These are phyloP conservation scores for Wickerhamiella brachini DNA, from an alignment of 805 yeast genomes.

Conservation along the genomic window DNA sequence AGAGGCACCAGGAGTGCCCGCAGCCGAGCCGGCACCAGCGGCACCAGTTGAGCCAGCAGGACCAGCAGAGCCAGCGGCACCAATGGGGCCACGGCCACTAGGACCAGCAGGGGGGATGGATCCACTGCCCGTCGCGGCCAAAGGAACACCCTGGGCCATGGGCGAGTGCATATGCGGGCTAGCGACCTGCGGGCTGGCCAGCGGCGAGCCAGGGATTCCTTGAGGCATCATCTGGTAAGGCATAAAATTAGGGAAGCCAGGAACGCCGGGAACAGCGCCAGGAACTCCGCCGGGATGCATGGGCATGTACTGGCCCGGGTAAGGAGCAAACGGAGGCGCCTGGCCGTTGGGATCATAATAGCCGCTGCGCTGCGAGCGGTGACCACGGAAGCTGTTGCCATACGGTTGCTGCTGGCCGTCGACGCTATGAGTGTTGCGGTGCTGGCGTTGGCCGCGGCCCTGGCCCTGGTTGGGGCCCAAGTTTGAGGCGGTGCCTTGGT, in stretches of 20 bases:
- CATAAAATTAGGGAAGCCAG: background rate
- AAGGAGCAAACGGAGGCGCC: slow-evolving; percentile 1
- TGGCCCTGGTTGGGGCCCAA: background rate
- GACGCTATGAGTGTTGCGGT: background rate
- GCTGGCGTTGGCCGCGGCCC: background rate
- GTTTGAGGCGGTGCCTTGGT: background rate
- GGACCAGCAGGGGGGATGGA: background rate
- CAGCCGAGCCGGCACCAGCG: background rate
- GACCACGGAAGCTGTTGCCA: background rate
- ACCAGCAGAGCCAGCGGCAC: background rate
- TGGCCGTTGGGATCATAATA: background rate
- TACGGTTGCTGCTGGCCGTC: background rate
- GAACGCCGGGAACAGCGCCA: background rate
- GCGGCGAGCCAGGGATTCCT: background rate
- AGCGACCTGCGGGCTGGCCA: background rate
- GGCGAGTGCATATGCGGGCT: background rate
- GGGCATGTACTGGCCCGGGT: slow-evolving; percentile 1
- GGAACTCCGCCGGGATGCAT: background rate
- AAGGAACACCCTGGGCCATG: background rate
- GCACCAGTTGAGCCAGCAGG: too few relatives aligned
- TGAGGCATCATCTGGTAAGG: slow-evolving; percentile 2
- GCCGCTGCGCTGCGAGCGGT: background rate
- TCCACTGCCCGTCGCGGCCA: background rate
- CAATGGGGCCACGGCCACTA: background rate
- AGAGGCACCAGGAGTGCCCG: background rate